These are phyloP conservation scores for Russula foetens DNA, from an alignment of 768 basidiomycete species.

Conservation along the genomic window DNA sequence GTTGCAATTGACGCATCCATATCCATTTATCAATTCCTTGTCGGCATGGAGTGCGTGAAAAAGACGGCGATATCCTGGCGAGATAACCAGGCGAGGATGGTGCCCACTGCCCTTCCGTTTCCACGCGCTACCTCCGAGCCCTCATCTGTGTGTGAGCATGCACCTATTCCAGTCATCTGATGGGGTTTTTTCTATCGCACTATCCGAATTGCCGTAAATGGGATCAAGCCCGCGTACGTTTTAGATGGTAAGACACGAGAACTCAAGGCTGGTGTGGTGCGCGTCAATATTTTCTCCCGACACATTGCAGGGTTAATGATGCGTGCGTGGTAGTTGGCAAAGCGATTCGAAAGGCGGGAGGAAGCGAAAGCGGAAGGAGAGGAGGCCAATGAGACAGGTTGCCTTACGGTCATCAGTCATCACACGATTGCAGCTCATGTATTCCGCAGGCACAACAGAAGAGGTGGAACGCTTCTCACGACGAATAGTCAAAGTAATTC, in stretches of 20 bases:
- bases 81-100: conserved; percentile 69
- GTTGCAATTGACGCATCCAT: conserved; percentile 98
- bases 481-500: conserved; percentile 89
- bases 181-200: conserved; percentile 99
- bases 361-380: conserved; percentile 93
- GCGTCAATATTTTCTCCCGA: not conserved
- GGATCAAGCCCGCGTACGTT: conserved; percentile 96
- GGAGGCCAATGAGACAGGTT: conserved; percentile 91
- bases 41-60: conserved; percentile 94
- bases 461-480: conserved; percentile 87
- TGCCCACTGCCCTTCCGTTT: not conserved
- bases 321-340: conserved; percentile 56
- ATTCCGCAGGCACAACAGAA: conserved; percentile 61
- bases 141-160: not conserved
- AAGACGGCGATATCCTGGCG: conserved; percentile 97
- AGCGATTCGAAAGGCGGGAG: conserved; percentile 85
- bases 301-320: not conserved
- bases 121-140: not conserved
- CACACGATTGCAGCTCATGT: not conserved
- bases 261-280: conserved; percentile 95
- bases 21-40: conserved; percentile 96
- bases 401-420: not conserved
- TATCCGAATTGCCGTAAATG: conserved; percentile 95
- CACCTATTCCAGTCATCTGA: conserved; percentile 60
- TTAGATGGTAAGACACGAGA: conserved; percentile 99